Conservation (phyloP, 225 moss, liverwort and hornwort genomes). For the Pseudisothecium myosuroides region DNA sequence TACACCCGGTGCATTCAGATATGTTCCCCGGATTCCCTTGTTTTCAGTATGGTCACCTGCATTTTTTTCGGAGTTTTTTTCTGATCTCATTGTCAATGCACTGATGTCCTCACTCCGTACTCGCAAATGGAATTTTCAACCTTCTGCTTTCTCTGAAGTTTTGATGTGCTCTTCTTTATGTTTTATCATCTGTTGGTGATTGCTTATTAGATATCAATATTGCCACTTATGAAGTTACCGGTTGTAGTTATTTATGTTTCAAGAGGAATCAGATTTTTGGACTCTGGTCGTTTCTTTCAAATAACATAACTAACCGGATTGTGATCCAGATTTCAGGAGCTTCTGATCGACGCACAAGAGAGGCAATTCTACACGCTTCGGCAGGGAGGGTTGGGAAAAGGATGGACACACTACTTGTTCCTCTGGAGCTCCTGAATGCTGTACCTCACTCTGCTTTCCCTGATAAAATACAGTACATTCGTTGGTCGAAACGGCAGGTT, state of each 20-base stretch:
- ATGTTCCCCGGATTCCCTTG: neutral
- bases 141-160: neutral
- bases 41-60: neutral
- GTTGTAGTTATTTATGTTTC: neutral
- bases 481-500: slow-evolving; percentile 95
- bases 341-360: slow-evolving; percentile 74
- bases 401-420: slow-evolving; percentile 88
- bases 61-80: neutral
- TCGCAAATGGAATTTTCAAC: neutral
- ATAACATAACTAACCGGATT: neutral
- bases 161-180: neutral
- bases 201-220: neutral
- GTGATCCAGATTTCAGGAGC: slow-evolving; percentile 41
- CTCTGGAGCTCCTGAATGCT: slow-evolving; percentile 74
- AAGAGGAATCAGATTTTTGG: neutral
- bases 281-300: neutral
- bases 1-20: neutral
- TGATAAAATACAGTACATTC: slow-evolving; percentile 54
- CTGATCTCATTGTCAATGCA: neutral
- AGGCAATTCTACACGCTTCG: slow-evolving; percentile 76
- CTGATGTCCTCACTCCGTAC: neutral
- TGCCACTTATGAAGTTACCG: neutral
- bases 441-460: slow-evolving; percentile 65
- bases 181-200: neutral
- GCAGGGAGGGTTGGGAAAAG: slow-evolving; percentile 76